Conservation (phyloP, 306 rosid genomes). For the Cicer cuneatum region DNA sequence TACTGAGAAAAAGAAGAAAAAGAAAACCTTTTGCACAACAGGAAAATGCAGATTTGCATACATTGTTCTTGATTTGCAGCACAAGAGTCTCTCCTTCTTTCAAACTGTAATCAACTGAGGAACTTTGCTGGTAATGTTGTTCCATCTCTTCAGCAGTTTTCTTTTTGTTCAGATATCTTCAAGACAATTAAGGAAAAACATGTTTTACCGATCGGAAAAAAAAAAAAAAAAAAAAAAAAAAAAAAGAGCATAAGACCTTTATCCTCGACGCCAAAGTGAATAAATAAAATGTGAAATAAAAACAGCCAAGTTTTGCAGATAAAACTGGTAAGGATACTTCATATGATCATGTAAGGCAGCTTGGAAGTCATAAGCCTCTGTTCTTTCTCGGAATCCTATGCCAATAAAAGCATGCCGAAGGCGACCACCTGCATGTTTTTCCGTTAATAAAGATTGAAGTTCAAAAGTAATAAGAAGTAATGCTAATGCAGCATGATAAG, state of each 20-base stretch:
- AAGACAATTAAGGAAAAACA: constrained; percentile 36
- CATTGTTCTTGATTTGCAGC: constrained; percentile 76
- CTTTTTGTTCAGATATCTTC: constrained; percentile 89
- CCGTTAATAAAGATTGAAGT: constrained; percentile 30
- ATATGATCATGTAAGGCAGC: constrained; percentile 97
- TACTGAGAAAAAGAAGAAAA: not conserved
- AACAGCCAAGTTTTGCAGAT: constrained; percentile 22
- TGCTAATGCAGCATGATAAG: constrained; percentile 21
- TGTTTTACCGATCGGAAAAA: not conserved
- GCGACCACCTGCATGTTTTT: constrained; percentile 72
- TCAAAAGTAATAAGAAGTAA: constrained; percentile 28
- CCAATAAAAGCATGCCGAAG: constrained; percentile 97
- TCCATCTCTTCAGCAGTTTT: constrained; percentile 98
- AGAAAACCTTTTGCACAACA: constrained; percentile 17
- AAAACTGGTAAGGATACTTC: constrained; percentile 65
- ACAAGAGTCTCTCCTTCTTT: constrained; percentile 96
- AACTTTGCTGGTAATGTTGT: constrained; percentile 81
- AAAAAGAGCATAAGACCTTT: constrained; percentile 9
- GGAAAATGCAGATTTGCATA: constrained; percentile 47
- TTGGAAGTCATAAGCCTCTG: constrained; percentile 98
- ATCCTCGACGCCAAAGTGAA: constrained; percentile 21
- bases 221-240: not conserved
- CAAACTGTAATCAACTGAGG: constrained; percentile 88
- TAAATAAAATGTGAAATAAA: constrained; percentile 20
- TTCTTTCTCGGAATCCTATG: constrained; percentile 92